phyloP scores from a whole-genome alignment of 805 yeast species.

The Candida ponderosae region DNA sequence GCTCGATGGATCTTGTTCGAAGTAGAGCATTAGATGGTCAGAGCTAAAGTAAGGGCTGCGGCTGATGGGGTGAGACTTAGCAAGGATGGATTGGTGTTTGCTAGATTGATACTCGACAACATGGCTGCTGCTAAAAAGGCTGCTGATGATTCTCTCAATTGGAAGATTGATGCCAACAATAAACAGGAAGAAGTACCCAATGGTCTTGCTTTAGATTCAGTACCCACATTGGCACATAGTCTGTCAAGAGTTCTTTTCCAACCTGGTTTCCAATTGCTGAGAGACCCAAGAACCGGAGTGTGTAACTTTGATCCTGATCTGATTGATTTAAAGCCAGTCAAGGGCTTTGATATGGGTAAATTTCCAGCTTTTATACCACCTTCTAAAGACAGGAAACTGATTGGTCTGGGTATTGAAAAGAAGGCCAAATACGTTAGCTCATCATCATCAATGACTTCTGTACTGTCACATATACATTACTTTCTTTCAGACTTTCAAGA shows the following conservation, averaged over 20 bases:
- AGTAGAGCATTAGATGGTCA: no score
- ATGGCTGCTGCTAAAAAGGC: no score
- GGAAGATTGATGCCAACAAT: no score
- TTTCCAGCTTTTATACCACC: no score
- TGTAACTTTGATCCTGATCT: slow-evolving; percentile 62
- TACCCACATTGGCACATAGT: slow-evolving; percentile 55
- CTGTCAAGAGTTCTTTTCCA: slow-evolving; percentile 68
- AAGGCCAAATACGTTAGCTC: slow-evolving; percentile 53
- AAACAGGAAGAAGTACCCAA: no score
- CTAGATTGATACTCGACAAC: no score
- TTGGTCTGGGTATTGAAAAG: neutral
- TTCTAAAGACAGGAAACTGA: no score
- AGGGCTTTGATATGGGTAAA: slow-evolving; percentile 45
- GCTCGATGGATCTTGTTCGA: no score
- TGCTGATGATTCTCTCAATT: no score
- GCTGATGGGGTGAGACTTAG: no score
- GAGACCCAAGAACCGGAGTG: slow-evolving; percentile 70
- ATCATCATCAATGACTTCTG: slow-evolving; percentile 80
- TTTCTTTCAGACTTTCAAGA: slow-evolving; percentile 56
- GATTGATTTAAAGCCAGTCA: slow-evolving; percentile 49
- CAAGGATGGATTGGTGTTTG: no score
- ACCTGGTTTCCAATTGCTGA: slow-evolving; percentile 72
- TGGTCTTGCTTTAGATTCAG: neutral
- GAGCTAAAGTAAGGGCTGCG: no score
- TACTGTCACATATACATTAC: slow-evolving; percentile 67